A percentile compares a stretch with the other conserved stretches of the same genome.
Conservation (phyloP, 768 basidiomycete species). For the Phallus indusiatus region DNA sequence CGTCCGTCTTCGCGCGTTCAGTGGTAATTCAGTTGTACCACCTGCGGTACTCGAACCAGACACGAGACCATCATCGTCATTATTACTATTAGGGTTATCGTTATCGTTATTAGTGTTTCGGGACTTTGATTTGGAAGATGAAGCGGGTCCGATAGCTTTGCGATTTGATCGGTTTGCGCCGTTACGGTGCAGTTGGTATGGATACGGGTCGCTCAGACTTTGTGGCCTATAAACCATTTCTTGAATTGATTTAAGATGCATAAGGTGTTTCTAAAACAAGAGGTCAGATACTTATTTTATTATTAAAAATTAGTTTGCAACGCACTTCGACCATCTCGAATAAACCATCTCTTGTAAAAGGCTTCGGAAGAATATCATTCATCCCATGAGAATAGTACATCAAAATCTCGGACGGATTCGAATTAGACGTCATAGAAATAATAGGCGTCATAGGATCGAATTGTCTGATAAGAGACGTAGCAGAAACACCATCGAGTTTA, state of each 20-base stretch:
- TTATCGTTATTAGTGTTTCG: background rate
- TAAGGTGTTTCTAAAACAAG: constrained; percentile 61
- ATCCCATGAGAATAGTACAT: constrained; percentile 83
- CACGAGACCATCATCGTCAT: no score
- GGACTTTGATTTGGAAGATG: background rate
- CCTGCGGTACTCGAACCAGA: no score
- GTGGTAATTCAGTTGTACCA: no score
- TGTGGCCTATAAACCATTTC: constrained; percentile 60
- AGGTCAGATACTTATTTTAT: background rate
- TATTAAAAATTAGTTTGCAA: no score
- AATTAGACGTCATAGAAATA: constrained; percentile 97
- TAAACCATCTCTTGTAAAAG: constrained; percentile 90
- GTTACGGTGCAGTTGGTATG: constrained; percentile 11
- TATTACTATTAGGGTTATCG: no score
- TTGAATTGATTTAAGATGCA: constrained; percentile 80
- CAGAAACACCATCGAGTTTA: constrained; percentile 77
- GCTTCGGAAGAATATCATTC: constrained; percentile 96
- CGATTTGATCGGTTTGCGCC: background rate
- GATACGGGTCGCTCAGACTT: constrained; percentile 50
- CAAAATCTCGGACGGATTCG: constrained; percentile 87
- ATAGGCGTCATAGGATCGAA: constrained; percentile 95
- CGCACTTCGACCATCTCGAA: constrained; percentile 84
- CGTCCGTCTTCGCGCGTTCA: no score
- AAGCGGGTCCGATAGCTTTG: background rate
- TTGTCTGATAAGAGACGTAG: constrained; percentile 87